These are phyloP conservation scores for Cinnamomum chago DNA, from an alignment of 164 flowering plant species.

Conservation along the genomic window DNA sequence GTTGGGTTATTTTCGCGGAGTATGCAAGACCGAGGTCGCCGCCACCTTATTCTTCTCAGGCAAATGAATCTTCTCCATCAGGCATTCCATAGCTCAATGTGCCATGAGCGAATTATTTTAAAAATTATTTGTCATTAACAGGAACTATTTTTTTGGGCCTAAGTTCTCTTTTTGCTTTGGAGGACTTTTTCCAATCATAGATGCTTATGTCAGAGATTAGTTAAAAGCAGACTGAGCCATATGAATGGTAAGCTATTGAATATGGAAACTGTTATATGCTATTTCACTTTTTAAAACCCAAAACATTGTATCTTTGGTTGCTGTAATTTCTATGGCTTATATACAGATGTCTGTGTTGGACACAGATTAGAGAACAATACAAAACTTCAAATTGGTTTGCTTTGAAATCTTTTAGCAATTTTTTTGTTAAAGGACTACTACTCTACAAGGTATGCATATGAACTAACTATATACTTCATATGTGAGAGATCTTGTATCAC, in stretches of 20 bases:
- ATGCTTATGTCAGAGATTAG: neutral
- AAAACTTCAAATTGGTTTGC: too few species aligned
- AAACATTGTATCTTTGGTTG: neutral
- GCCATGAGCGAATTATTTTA: neutral
- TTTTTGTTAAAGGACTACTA: too few species aligned
- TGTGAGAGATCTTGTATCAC: too few species aligned
- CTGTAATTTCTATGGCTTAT: too few species aligned
- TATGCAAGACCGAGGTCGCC: slow-evolving; percentile 54
- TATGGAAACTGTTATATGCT: neutral
- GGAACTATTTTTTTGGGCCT: neutral
- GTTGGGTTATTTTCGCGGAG: slow-evolving; percentile 58
- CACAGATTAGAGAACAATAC: too few species aligned
- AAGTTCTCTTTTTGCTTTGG: neutral
- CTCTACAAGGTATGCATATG: too few species aligned
- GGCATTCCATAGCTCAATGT: slow-evolving; percentile 15
- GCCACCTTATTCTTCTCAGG: slow-evolving; percentile 17
- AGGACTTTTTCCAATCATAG: neutral
- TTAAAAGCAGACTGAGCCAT: neutral
- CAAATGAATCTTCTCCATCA: slow-evolving; percentile 27
- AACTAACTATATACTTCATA: too few species aligned
- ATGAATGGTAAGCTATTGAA: neutral
- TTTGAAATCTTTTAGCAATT: too few species aligned
- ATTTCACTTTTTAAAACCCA: too few species aligned
- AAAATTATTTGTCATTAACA: neutral
- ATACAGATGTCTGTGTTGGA: too few species aligned